Evolutionary conservation across 345 rosid genomes (phyloP).

Genomic region (Euclidium syriacum): DNA sequence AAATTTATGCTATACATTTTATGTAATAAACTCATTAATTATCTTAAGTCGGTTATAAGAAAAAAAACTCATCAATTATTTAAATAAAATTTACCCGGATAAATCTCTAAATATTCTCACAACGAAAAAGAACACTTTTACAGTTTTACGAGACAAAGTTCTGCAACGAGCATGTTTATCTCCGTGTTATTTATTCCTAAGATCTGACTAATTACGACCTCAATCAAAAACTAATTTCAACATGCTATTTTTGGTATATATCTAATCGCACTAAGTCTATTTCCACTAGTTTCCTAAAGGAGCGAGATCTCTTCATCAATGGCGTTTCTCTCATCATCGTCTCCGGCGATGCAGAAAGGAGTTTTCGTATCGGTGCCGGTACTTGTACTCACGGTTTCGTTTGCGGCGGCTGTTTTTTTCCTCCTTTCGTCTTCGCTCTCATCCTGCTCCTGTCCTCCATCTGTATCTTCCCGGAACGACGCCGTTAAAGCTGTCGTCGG

Average conservation of each 20-base stretch:
- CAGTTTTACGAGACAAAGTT: too few species aligned
- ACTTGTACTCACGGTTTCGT: conserved; percentile 56
- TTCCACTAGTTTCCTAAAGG: conserved; percentile 17
- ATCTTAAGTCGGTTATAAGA: too few species aligned
- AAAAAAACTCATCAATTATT: too few species aligned
- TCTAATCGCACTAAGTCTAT: neutral
- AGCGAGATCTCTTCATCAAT: conserved; percentile 25
- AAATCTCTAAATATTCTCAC: too few species aligned
- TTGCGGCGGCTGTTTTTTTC: conserved; percentile 57
- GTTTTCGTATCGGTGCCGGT: conserved; percentile 58
- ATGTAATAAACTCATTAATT: too few species aligned
- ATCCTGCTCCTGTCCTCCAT: conserved; percentile 50
- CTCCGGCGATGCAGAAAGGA: conserved; percentile 51
- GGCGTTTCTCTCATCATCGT: conserved; percentile 25
- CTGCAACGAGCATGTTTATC: too few species aligned
- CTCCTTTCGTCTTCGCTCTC: conserved; percentile 75
- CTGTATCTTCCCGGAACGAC: conserved; percentile 16
- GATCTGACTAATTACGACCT: conserved; percentile 1
- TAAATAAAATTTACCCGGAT: too few species aligned
- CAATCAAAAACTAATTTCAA: neutral
- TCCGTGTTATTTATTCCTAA: too few species aligned
- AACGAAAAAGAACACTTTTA: neutral
- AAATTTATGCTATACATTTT: too few species aligned
- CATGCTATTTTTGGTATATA: conserved; percentile 3
- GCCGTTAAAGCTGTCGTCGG: conserved; percentile 4